Conservation (phyloP, 345 rosid species). For the Pugionium cornutum region DNA sequence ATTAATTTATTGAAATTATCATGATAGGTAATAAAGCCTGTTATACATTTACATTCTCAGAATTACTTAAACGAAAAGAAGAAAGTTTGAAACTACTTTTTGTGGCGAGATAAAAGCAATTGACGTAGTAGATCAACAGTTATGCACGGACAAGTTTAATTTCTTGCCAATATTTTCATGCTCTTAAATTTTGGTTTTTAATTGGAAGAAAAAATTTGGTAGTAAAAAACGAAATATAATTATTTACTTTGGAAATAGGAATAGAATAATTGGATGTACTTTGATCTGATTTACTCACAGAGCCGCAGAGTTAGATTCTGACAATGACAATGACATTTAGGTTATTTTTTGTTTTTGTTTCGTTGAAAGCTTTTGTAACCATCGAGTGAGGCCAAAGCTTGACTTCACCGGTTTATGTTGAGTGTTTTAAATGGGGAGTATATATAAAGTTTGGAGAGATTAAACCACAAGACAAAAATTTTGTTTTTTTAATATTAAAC, state of each 20-base stretch:
- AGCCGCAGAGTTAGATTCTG: slow-evolving; percentile 28
- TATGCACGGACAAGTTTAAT: background rate
- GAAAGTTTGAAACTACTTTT: slow-evolving; percentile 16
- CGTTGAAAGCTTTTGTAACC: background rate
- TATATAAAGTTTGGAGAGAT: too few species aligned
- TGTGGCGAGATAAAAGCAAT: slow-evolving; percentile 8
- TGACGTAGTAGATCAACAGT: slow-evolving; percentile 12
- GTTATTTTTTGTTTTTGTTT: background rate
- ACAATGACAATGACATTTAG: background rate
- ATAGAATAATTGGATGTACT: slow-evolving; percentile 6
- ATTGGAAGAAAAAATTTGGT: slow-evolving; percentile 23
- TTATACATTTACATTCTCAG: too few species aligned
- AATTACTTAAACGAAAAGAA: background rate
- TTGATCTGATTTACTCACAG: slow-evolving; percentile 8
- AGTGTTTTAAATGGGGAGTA: too few species aligned
- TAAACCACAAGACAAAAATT: too few species aligned
- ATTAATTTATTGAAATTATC: too few species aligned
- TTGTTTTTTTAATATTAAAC: too few species aligned
- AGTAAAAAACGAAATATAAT: background rate
- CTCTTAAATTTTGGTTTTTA: slow-evolving; percentile 21
- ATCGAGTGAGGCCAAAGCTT: too few species aligned
- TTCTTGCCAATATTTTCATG: slow-evolving; percentile 28
- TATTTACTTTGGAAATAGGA: too few species aligned
- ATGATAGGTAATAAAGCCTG: too few species aligned
- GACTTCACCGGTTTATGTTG: too few species aligned